Conservation (phyloP, 1,284 basidiomycete genomes). For the Boletellus sp. region DNA sequence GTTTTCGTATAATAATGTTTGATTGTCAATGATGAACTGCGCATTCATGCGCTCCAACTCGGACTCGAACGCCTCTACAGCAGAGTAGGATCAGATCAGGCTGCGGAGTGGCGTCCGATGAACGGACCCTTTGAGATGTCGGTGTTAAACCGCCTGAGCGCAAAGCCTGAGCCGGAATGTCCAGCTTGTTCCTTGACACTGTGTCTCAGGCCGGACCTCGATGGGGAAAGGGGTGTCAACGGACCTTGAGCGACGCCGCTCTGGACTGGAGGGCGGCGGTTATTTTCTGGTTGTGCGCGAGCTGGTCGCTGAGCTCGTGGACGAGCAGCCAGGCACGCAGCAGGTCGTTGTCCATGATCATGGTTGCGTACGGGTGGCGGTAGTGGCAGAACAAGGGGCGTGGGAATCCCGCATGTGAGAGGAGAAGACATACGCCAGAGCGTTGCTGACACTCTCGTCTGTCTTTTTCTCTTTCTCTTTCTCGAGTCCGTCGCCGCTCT, state of each 20-base stretch:
- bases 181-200: constrained; percentile 68
- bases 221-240: constrained; percentile 15
- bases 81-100: constrained; percentile 3
- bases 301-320: constrained; percentile 82
- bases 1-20: constrained; percentile 88
- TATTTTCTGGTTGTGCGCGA: constrained; percentile 81
- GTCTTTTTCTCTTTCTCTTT: background rate
- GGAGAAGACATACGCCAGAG: background rate
- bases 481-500: background rate
- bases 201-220: constrained; percentile 5
- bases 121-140: constrained; percentile 82
- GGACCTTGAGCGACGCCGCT: constrained; percentile 77
- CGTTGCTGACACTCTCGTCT: background rate
- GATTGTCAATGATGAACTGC: constrained; percentile 91
- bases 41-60: constrained; percentile 90
- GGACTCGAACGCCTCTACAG: constrained; percentile 84
- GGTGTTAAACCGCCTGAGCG: constrained; percentile 86
- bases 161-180: constrained; percentile 75
- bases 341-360: constrained; percentile 67
- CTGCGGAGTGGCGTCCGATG: background rate
- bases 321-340: constrained; percentile 75
- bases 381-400: constrained; percentile 6
- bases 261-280: constrained; percentile 71
- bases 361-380: constrained; percentile 5
- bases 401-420: constrained; percentile 20